Conservation (phyloP, 2,329 filamentous ascomycete species). For the Samsoniella hepiali region DNA sequence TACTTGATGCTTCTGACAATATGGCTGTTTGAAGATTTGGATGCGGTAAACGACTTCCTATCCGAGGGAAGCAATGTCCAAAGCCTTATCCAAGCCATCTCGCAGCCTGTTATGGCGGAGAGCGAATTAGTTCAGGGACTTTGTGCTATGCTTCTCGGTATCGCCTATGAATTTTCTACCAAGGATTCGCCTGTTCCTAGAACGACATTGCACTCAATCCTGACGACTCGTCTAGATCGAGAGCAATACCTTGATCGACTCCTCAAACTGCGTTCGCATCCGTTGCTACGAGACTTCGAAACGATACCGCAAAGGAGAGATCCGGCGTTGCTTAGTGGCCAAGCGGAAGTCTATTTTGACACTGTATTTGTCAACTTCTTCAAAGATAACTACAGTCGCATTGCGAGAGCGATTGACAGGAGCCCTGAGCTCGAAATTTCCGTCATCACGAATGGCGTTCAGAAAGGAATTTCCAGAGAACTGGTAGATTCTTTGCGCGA, state of each 20-base stretch:
- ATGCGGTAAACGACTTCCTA: conserved; percentile 89
- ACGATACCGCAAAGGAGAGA: conserved; percentile 70
- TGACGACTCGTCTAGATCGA: conserved; percentile 73
- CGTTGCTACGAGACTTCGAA: conserved; percentile 83
- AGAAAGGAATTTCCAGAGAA: conserved; percentile 91
- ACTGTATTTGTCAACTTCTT: conserved; percentile 86
- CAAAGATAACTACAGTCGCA: conserved; percentile 89
- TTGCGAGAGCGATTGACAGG: conserved; percentile 81
- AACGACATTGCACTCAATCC: conserved; percentile 72
- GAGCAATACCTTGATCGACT: conserved; percentile 85
- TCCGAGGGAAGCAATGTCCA: conserved; percentile 92
- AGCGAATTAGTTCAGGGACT: conserved; percentile 74
- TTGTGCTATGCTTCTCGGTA: conserved; percentile 78
- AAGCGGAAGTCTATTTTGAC: conserved; percentile 84
- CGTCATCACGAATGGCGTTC: conserved; percentile 71
- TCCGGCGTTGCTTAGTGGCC: conserved; percentile 41
- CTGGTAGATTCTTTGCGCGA: conserved; percentile 79
- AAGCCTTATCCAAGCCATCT: conserved; percentile 70
- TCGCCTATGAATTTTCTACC: conserved; percentile 94
- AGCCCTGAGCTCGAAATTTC: conserved; percentile 86
- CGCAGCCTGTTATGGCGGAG: conserved; percentile 55
- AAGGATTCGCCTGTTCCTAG: conserved; percentile 91
- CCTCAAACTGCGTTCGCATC: conserved; percentile 71
- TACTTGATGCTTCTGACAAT: conserved; percentile 86
- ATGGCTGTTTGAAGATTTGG: conserved; percentile 90